Evolutionary conservation across 2,329 filamentous ascomycete species (phyloP).

Genomic region (Venturia oleaginea): DNA sequence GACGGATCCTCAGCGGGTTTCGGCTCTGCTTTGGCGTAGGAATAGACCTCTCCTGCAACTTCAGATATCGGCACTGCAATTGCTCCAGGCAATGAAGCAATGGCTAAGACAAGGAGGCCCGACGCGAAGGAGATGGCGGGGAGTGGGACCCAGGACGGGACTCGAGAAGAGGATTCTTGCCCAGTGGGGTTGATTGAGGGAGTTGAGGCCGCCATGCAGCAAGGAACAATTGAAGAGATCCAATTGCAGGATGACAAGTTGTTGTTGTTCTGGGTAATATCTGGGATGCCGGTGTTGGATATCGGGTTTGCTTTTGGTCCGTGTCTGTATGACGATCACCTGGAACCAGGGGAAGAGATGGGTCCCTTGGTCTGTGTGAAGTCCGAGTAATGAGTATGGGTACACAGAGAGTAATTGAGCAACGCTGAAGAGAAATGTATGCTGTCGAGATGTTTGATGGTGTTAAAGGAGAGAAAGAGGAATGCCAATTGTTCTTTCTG

Average conservation of each 20-base stretch:
- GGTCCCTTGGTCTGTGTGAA: not conserved
- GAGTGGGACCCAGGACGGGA: not conserved
- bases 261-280: not conserved
- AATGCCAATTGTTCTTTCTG: not conserved
- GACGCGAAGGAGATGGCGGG: not conserved
- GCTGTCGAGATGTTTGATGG: not conserved
- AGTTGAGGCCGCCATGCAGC: slow-evolving; percentile 5
- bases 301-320: not conserved
- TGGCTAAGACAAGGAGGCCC: not conserved
- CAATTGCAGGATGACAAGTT: slow-evolving; percentile 1
- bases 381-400: too few species aligned
- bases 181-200: not conserved
- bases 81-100: not conserved
- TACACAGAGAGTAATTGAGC: not conserved
- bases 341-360: not conserved
- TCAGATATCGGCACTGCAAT: not conserved
- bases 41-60: not conserved
- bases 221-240: not conserved
- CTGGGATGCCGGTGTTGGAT: not conserved
- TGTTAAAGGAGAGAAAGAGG: not conserved
- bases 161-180: not conserved
- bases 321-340: not conserved
- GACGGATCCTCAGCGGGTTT: slow-evolving; percentile 32
- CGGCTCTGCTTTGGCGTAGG: not conserved
- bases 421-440: not conserved